phyloP scores from a whole-genome alignment of 176 grass and related monocot genomes.

The Zea luxurians region DNA sequence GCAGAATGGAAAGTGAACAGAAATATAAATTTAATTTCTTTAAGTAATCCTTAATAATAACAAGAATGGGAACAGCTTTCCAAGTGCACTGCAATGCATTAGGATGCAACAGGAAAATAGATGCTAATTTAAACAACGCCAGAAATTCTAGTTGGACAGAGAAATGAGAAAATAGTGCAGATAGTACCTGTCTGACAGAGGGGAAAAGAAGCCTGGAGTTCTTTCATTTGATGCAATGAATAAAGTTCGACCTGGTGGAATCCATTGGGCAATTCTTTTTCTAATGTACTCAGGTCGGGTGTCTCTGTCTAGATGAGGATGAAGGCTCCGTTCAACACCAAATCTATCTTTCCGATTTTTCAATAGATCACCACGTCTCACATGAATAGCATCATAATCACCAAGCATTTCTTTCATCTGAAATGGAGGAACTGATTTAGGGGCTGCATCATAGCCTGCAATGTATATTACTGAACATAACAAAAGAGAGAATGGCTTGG shows the following conservation, averaged over 20 bases:
- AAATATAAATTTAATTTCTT: not conserved
- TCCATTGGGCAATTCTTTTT: constrained; percentile 75
- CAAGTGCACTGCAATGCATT: not conserved
- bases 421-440: constrained; percentile 25
- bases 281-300: constrained; percentile 75
- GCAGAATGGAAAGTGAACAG: not conserved
- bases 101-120: not conserved
- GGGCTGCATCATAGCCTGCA: not conserved
- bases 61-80: not conserved
- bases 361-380: constrained; percentile 67
- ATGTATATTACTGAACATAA: constrained; percentile 11
- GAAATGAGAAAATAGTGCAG: constrained; percentile 6
- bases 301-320: constrained; percentile 84
- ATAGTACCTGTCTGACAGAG: constrained; percentile 56
- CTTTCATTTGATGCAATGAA: constrained; percentile 82
- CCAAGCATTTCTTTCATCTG: constrained; percentile 75
- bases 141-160: not conserved
- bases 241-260: constrained; percentile 66
- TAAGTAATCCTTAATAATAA: constrained; percentile 27
- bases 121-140: not conserved
- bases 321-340: constrained; percentile 73
- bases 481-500: constrained; percentile 10
- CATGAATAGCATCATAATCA: constrained; percentile 89
- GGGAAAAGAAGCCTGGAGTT: constrained; percentile 63
- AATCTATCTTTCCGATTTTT: constrained; percentile 82